Evolutionary conservation across 257 asterid genomes (phyloP).

Genomic region (Scutellaria baicalensis): DNA sequence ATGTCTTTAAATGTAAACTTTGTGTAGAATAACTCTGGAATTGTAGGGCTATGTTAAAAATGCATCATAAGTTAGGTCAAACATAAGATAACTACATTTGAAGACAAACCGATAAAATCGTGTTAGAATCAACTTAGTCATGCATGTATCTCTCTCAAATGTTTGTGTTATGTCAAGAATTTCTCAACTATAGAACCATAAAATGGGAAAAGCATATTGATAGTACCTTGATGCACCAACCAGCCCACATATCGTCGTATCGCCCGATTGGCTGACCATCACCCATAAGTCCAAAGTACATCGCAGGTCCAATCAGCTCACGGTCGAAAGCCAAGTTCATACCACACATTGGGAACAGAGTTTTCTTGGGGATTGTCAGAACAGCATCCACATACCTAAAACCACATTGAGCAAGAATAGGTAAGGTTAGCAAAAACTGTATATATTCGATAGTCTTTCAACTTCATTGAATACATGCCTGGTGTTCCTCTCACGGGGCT

Average conservation of each 20-base stretch:
- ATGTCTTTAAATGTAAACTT: neutral
- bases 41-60: neutral
- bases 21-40: neutral
- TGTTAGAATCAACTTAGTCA: no score
- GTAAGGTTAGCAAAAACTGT: neutral
- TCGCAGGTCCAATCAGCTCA: constrained; percentile 81
- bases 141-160: no score
- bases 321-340: constrained; percentile 77
- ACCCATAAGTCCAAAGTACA: constrained; percentile 92
- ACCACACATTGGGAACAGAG: constrained; percentile 76
- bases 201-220: neutral
- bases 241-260: constrained; percentile 90
- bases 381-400: constrained; percentile 74
- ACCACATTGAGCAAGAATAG: constrained; percentile 4
- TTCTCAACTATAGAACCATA: neutral
- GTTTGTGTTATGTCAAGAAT: neutral
- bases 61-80: neutral
- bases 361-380: constrained; percentile 72
- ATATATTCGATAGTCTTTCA: neutral
- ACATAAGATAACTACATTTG: neutral
- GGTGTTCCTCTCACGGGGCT: constrained; percentile 78
- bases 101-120: neutral
- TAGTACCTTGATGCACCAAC: constrained; percentile 78
- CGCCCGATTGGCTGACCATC: constrained; percentile 91
- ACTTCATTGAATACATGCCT: constrained; percentile 21